Base-by-base conservation (phyloP, 1,284 basidiomycete species). In the Laetiporus sulphureus region DNA sequence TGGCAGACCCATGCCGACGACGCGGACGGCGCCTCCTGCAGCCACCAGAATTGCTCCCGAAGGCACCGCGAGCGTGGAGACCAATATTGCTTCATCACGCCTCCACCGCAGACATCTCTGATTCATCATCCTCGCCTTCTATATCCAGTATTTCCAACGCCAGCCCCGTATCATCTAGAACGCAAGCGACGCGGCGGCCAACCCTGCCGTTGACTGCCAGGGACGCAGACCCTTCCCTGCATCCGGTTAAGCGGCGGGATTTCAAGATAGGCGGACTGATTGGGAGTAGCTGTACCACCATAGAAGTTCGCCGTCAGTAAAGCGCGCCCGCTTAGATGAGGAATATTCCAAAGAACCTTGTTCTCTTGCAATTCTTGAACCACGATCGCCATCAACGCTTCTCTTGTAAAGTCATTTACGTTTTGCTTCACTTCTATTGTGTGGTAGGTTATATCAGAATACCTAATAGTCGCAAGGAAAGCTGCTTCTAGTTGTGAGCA, bases 71-170 rank as follows among this genome's bases (percentile, higher is more conserved):
- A n/a, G n/a, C n/a, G n/a, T n/a, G n/a, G n/a, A n/a, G n/a, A n/a
- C n/a, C n/a, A n/a, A n/a, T n/a, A n/a, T n/a, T n/a, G n/a, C 32
- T 33, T 41, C 19, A 41, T 38, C 36, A 41, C 21, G 36, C 49
- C 44, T 49, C 47, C 44, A 45, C 39, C 40, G 43, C 50, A 25
- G 38, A 33, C 30, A 45, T 56, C 54, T 61, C 63, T 46, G 60
- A 62, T 52, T 68, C 78, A 55, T 68, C 71, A 52, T 73, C 74
- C 51, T 75, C 75, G 39, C 73, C 81, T 65, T 86, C 86, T 65
- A 90, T 69, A 68, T 90, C 86, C 54, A 89, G 65, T 40, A 81
- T 71, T 65, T 90, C 84, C 67, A 87, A 59, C 47, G 63, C 65
- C 49, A 64, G 68, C 48, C 83, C 83, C 38, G 67, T 66, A 45